phyloP scores from a whole-genome alignment of 306 rosid species.

The Lablab purpureus region DNA sequence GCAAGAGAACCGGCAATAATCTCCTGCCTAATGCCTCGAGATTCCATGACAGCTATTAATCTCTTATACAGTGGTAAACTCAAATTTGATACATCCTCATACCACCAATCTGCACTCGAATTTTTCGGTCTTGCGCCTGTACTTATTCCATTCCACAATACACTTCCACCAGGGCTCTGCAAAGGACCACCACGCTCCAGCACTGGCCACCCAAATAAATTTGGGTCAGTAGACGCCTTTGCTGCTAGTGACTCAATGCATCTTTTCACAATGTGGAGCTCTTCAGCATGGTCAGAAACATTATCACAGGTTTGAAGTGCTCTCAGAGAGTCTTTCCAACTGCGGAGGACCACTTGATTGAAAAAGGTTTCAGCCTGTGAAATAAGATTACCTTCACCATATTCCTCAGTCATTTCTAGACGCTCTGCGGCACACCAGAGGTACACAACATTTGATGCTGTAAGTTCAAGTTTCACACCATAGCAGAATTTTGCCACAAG shows the following conservation, averaged over 20 bases:
- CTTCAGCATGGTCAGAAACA: slow-evolving; percentile 66
- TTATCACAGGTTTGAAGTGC: slow-evolving; percentile 89
- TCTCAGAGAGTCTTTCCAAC: slow-evolving; percentile 93
- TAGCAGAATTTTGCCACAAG: slow-evolving; percentile 95
- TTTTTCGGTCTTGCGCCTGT: slow-evolving; percentile 95
- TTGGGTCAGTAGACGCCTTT: slow-evolving; percentile 90
- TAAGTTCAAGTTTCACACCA: slow-evolving; percentile 94
- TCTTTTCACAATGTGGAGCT: slow-evolving; percentile 79
- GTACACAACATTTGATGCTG: slow-evolving; percentile 89
- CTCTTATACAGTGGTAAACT: slow-evolving; percentile 86
- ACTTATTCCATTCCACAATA: slow-evolving; percentile 98
- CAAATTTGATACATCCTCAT: slow-evolving; percentile 75
- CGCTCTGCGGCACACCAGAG: slow-evolving; percentile 91
- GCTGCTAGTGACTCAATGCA: slow-evolving; percentile 91
- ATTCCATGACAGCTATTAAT: slow-evolving; percentile 83
- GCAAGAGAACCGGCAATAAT: slow-evolving; percentile 86
- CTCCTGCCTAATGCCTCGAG: slow-evolving; percentile 87
- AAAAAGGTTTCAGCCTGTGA: slow-evolving; percentile 78
- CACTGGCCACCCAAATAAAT: slow-evolving; percentile 95
- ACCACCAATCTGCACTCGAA: slow-evolving; percentile 95
- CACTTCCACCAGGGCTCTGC: slow-evolving; percentile 99
- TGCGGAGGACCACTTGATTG: slow-evolving; percentile 79
- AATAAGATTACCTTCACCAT: slow-evolving; percentile 86
- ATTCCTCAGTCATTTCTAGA: slow-evolving; percentile 95
- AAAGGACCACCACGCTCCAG: slow-evolving; percentile 93